Base-by-base conservation (phyloP, 257 asterid genomes). In the Forsythia viridissima region DNA sequence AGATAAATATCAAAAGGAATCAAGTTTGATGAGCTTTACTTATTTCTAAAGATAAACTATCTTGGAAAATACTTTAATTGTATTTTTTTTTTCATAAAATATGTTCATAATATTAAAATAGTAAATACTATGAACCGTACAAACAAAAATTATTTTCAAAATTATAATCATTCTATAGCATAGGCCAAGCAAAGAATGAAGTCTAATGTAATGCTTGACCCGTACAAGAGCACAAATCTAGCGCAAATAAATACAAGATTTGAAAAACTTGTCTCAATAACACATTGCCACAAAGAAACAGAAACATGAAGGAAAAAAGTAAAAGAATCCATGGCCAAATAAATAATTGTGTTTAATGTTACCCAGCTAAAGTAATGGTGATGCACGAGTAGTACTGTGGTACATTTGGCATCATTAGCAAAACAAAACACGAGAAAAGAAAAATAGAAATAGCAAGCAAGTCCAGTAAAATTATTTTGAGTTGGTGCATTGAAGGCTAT, bases 11-110 rank as follows among this genome's bases (percentile, higher is more conserved):
- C 30, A 38, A 74, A 52, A 65, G 66, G 72, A 57, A 70, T 75
- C 70, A 76, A 63, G n/a, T 74, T 77, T n/a, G 57, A 74, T 37
- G 72, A 18, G 40, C 77, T 40, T 81, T 70, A 66, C 73, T 57
- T 34, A 55, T 67, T 59, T 70, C 74, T 39, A 61, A 20, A 65
- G 74, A 73, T 55, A 44, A 73, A 67, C 55, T 41, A 24, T 74
- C 66, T 74, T 48, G 36, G 57, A n/a, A n/a, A 30, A 24, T 15
- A 55, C 12, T 67, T 67, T 16, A 57, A 46, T 24, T 69, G 11
- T 36, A 34, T 6, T 40, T 67, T 70, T 30, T 63, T 77, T 74
- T 36, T 59, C 13, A 42, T 43, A 73, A 74, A 68, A 71, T n/a
- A 77, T 71, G 37, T 71, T 42, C 78, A 65, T 36, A 48, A 77